Base-by-base conservation (phyloP, 441 rosid species). In the Kokia cookei region DNA sequence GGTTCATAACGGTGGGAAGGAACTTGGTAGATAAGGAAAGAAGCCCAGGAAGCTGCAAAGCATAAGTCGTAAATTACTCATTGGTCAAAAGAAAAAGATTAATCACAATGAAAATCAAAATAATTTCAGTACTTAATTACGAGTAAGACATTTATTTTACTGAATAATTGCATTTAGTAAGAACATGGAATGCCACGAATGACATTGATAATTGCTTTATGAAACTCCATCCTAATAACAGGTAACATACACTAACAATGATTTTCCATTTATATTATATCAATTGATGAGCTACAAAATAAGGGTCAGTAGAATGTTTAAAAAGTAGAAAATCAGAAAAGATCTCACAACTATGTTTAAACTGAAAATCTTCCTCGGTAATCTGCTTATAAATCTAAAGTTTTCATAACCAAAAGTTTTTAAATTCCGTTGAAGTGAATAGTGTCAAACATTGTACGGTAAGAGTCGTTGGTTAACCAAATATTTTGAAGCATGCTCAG, bases 1-100 rank as follows among this genome's bases (percentile, higher is more conserved):
- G 91, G 83, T 93, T 96, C 97, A 92, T 88, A 27, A 93, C 76
- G 8, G 97, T 96, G 59, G 99, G 99, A 75, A 96, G 74, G 80
- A 96, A 82, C 81, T 93, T 96, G 63, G 93, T 75, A 14, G 97
- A 96, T 79, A 93, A 78, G 73, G 97, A 87, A 62, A 96, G 74
- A 66, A 96, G 89, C 76, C 98, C 99, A 13, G 99, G 95, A 64
- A 96, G 89, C 99, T 96, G 92, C 70, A 80, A 65, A 65, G 74
- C 43, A 63, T 37, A 70, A 14, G 53, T 42, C 14, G 15, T 43
- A 50, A 35, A 19, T 62, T 35, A 72, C 43, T 47, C 45, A 2
- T 45, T 45, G 11, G 29, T 26, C 11, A n/a, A 54, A 32, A 29
- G 59, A 27, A 51, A 53, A 32, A 19, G 24, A 37, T 45, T 35